phyloP scores from a whole-genome alignment of 805 yeast species.

The Kockiozyma suomiensis region DNA sequence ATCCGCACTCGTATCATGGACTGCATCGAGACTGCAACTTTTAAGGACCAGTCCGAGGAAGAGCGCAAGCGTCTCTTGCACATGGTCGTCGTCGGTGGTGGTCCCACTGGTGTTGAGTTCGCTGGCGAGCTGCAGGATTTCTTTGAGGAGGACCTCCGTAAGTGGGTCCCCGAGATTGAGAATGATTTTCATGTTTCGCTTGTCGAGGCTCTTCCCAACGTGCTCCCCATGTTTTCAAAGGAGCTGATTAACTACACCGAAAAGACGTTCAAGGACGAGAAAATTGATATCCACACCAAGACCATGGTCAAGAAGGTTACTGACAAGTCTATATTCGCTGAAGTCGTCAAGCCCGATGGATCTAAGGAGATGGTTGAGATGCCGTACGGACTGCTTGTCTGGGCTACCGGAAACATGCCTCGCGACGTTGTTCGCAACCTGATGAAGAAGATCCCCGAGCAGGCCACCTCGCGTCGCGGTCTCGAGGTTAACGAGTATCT shows the following conservation, averaged over 20 bases:
- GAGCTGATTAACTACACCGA: conserved; percentile 67
- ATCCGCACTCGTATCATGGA: conserved; percentile 83
- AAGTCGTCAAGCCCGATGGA: conserved; percentile 68
- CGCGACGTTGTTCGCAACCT: conserved; percentile 72
- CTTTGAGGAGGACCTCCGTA: conserved; percentile 83
- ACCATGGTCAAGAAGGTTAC: conserved; percentile 89
- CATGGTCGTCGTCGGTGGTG: conserved; percentile 96
- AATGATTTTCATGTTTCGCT: conserved; percentile 80
- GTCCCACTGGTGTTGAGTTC: conserved; percentile 97
- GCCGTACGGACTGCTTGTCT: conserved; percentile 90
- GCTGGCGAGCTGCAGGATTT: conserved; percentile 96
- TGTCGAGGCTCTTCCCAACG: conserved; percentile 90
- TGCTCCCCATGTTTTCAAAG: conserved; percentile 56
- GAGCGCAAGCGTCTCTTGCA: conserved; percentile 84
- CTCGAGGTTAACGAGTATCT: conserved; percentile 79
- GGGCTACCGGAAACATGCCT: conserved; percentile 98
- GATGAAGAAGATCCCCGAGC: conserved; percentile 64
- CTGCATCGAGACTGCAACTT: conserved; percentile 83
- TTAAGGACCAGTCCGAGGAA: conserved; percentile 71
- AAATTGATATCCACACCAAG: conserved; percentile 75
- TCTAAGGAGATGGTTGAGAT: conserved; percentile 59
- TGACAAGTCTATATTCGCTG: conserved; percentile 68
- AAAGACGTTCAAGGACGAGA: conserved; percentile 65
- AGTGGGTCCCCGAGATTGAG: conserved; percentile 86
- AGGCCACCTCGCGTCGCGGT: conserved; percentile 87